phyloP scores from a whole-genome alignment of 352 stramenopile genomes.

The Phytophthora kernoviae region DNA sequence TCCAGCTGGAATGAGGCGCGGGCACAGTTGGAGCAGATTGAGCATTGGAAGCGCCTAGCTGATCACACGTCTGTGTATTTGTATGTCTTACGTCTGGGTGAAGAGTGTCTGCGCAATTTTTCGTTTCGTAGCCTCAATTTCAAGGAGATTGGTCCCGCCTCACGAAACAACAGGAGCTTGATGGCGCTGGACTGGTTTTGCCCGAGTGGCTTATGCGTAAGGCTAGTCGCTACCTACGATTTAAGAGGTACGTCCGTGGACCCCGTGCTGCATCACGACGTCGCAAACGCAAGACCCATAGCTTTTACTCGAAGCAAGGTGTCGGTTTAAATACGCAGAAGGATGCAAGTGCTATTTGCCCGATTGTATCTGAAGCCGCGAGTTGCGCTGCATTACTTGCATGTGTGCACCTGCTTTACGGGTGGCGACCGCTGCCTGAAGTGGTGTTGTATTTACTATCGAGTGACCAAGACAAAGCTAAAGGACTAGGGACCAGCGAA shows the following conservation, averaged over 20 bases:
- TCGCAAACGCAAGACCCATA: constrained; percentile 64
- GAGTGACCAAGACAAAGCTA: constrained; percentile 19
- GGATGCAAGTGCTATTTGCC: constrained; percentile 66
- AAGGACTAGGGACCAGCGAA: constrained; percentile 8
- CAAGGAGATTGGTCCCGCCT: constrained; percentile 67
- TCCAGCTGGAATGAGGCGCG: constrained; percentile 76
- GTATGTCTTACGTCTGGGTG: constrained; percentile 78
- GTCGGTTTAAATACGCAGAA: constrained; percentile 58
- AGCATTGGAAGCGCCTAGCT: constrained; percentile 77
- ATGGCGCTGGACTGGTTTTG: constrained; percentile 31
- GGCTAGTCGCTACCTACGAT: constrained; percentile 81
- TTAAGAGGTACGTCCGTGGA: constrained; percentile 83
- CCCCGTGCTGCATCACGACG: constrained; percentile 63
- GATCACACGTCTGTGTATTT: constrained; percentile 82
- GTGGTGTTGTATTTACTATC: constrained; percentile 75
- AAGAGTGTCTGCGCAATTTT: constrained; percentile 84
- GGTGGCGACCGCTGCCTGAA: constrained; percentile 66
- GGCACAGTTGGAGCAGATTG: constrained; percentile 49
- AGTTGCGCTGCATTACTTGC: constrained; percentile 80
- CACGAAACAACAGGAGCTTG: constrained; percentile 56
- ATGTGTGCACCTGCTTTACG: constrained; percentile 81
- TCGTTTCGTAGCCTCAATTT: constrained; percentile 81
- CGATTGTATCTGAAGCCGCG: constrained; percentile 77
- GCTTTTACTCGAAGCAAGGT: constrained; percentile 77
- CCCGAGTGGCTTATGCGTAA: constrained; percentile 78